Conservation (phyloP, 2,329 filamentous ascomycete species). For the Myriangium duriaei region DNA sequence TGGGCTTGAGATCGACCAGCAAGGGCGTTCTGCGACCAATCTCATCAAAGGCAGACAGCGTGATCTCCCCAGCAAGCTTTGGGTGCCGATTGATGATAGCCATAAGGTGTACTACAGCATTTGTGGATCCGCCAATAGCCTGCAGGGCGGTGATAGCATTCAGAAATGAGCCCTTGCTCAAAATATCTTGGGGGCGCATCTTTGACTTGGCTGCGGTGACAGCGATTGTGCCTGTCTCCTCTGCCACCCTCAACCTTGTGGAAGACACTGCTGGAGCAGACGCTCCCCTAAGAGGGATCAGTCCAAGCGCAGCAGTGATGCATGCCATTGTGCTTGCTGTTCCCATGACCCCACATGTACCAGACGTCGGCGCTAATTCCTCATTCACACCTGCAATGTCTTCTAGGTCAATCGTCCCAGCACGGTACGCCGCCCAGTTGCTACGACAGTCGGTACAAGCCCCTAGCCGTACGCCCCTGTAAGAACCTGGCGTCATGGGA, state of each 20-base stretch:
- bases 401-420: constrained; percentile 55
- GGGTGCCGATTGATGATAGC: constrained; percentile 40
- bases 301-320: constrained; percentile 38
- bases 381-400: constrained; percentile 60
- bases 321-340: constrained; percentile 47
- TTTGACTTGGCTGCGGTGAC: constrained; percentile 29
- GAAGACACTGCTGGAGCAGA: constrained; percentile 43
- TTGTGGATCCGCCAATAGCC: constrained; percentile 33
- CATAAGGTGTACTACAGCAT: constrained; percentile 32
- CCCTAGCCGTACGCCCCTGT: constrained; percentile 51
- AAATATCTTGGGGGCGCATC: constrained; percentile 32
- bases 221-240: constrained; percentile 40
- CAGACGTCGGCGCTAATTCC: constrained; percentile 54
- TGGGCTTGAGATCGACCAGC: constrained; percentile 40
- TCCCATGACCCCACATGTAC: constrained; percentile 47
- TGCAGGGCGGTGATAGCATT: constrained; percentile 35
- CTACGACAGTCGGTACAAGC: constrained; percentile 65
- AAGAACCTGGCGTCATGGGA: constrained; percentile 62
- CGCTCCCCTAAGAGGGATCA: constrained; percentile 42
- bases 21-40: constrained; percentile 36
- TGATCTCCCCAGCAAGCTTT: constrained; percentile 31
- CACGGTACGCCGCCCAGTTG: constrained; percentile 59
- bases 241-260: constrained; percentile 39
- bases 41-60: constrained; percentile 35
- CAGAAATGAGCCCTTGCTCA: constrained; percentile 36